Base-by-base conservation (phyloP, 2,329 filamentous ascomycete genomes). In the Exophiala xenobiotica region DNA sequence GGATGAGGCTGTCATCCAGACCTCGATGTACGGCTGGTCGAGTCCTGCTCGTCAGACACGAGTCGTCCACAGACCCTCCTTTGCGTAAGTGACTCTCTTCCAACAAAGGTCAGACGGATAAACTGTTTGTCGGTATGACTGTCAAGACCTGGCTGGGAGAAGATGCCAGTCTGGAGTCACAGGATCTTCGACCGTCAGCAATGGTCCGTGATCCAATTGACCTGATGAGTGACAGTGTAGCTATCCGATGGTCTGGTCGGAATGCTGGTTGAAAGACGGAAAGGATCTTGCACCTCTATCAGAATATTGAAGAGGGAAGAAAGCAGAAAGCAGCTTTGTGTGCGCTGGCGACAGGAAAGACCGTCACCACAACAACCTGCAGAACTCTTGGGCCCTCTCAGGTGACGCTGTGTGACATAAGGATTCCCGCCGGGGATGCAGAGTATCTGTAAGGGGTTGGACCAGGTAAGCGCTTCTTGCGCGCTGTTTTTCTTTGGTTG, bases 391-490 rank as follows among this genome's bases (percentile, higher is more conserved):
- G 44, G 40, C 26, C 31, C 24, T 37, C 44, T 45, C 26, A 46
- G 42, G 55, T 58, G 51, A 55, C 52, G 52, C 55, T 53, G 39
- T 41, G 55, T 58, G 41, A 46, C 43, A 58, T 52, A 55, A 39
- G 50, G 40, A 42, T 47, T 40, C 41, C 39, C 42, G 31, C 42
- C 49, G 33, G 16, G 42, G 42, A 50, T 52, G 51, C 49, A 50
- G 39, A 54, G 45, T 40, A 48, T 40, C 49, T 52, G 47, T 53
- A 50, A 48, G 52, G 48, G 51, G 42, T 47, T 47, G 46, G 51
- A 46, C 48, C 51, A 37, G 39, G 48, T 58, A 58, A 53, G 55
- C 55, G 52, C 55, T 58, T 58, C 49, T 55, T 58, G 35, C 55
- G 52, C 51, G 52, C 51, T 45, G 54, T 42, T 43, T 58, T 58